Conservation (phyloP, 768 basidiomycete genomes). For the Gloeostereum incarnatum region DNA sequence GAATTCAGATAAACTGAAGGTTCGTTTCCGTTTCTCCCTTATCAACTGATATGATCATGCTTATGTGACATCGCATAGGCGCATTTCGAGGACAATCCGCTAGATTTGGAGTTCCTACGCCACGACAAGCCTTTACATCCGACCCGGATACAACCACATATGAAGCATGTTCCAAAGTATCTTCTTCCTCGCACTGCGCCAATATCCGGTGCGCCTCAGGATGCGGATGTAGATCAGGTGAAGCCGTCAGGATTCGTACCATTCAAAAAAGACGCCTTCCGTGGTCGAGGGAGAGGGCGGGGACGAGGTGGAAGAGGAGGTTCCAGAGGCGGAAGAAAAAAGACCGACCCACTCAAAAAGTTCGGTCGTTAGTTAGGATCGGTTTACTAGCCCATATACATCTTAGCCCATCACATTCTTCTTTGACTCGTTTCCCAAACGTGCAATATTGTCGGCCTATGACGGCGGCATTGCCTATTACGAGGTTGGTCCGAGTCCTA, state of each 20-base stretch:
- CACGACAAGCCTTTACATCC: constrained; percentile 95
- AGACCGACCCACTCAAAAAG: constrained; percentile 76
- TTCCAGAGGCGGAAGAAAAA: constrained; percentile 48
- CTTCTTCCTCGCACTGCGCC: constrained; percentile 76
- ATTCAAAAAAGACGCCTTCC: constrained; percentile 52
- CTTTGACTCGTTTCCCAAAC: too few relatives aligned
- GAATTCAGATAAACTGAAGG: constrained; percentile 96
- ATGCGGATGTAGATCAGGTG: constrained; percentile 11
- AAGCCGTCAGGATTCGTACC: constrained; percentile 53
- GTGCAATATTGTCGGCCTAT: too few relatives aligned
- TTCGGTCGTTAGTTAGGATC: constrained; percentile 29
- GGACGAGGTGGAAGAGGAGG: constrained; percentile 28
- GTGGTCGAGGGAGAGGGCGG: constrained; percentile 39
- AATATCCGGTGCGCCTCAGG: constrained; percentile 26
- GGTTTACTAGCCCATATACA: not conserved
- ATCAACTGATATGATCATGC: not conserved
- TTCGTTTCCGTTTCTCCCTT: constrained; percentile 20
- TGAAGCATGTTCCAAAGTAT: constrained; percentile 95
- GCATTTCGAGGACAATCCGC: constrained; percentile 95
- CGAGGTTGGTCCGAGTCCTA: too few relatives aligned
- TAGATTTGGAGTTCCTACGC: constrained; percentile 84
- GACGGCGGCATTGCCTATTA: too few relatives aligned
- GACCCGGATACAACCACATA: constrained; percentile 81
- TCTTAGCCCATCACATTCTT: too few relatives aligned
- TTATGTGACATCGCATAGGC: constrained; percentile 41